phyloP scores from a whole-genome alignment of 2,329 filamentous ascomycete genomes.

The Xylariaceae sp. region DNA sequence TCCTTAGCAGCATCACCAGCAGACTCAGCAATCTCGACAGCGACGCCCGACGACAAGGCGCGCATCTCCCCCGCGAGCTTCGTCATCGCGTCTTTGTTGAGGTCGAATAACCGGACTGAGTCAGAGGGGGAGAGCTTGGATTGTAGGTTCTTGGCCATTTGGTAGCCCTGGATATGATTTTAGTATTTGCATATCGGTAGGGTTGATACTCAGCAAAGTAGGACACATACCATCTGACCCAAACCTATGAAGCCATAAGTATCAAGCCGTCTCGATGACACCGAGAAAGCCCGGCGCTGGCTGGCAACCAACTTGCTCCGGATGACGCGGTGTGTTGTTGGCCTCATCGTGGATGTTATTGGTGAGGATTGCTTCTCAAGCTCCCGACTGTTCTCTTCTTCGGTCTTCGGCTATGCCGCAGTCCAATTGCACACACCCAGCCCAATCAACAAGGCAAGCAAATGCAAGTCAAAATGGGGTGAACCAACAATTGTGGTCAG shows the following conservation, averaged over 20 bases:
- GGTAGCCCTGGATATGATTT: conserved; percentile 45
- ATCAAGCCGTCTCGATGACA: conserved; percentile 44
- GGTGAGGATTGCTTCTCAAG: no score
- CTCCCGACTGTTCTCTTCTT: no score
- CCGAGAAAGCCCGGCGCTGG: conserved; percentile 49
- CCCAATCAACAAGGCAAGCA: no score
- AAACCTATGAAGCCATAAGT: conserved; percentile 58
- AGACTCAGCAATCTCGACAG: conserved; percentile 41
- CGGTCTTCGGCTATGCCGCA: no score
- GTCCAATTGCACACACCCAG: no score
- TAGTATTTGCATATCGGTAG: conserved; percentile 6
- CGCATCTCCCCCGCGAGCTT: conserved; percentile 48
- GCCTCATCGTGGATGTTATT: no score
- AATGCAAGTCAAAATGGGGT: background rate
- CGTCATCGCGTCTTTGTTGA: conserved; percentile 48
- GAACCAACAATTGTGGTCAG: background rate
- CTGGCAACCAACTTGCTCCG: conserved; percentile 32
- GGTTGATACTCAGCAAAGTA: background rate
- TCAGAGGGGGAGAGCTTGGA: conserved; percentile 50
- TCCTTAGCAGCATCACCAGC: conserved; percentile 48
- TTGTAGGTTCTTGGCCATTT: conserved; percentile 61
- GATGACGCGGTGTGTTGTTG: conserved; percentile 36
- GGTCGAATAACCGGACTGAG: conserved; percentile 52
- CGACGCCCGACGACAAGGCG: conserved; percentile 43
- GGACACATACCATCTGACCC: conserved; percentile 54